Evolutionary conservation across 257 asterid species (phyloP).

Genomic region (Parsonsia alboflavescens): DNA sequence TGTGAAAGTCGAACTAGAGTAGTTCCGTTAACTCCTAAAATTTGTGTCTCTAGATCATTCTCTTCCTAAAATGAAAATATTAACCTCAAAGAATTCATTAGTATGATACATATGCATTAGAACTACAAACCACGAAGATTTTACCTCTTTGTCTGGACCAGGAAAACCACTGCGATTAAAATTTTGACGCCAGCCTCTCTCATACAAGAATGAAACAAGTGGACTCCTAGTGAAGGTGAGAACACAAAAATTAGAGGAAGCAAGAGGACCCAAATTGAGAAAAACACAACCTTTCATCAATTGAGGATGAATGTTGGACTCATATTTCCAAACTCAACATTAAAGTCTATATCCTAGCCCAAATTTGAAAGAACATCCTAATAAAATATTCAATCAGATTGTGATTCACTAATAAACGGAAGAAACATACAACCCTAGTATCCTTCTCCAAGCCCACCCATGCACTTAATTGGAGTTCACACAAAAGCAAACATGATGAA

Average conservation of each 20-base stretch:
- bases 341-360: background rate
- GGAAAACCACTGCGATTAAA: constrained; percentile 87
- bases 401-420: background rate
- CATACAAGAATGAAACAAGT: constrained; percentile 80
- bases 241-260: constrained; percentile 21
- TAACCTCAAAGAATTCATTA: constrained; percentile 6
- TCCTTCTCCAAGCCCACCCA: background rate
- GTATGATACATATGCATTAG: background rate
- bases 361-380: background rate
- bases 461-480: background rate
- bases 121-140: background rate
- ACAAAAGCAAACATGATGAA: background rate
- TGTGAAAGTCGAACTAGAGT: background rate
- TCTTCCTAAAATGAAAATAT: background rate
- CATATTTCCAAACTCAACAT: background rate
- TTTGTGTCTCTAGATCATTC: background rate
- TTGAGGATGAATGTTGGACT: background rate
- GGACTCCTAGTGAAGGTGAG: constrained; percentile 65
- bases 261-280: background rate
- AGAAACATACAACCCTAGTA: background rate
- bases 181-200: constrained; percentile 98
- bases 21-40: background rate
- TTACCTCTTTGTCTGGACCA: constrained; percentile 97
- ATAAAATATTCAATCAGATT: background rate
- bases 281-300: background rate